Base-by-base conservation (phyloP, 495 filamentous ascomycete genomes). In the Eremomyces bilateralis region DNA sequence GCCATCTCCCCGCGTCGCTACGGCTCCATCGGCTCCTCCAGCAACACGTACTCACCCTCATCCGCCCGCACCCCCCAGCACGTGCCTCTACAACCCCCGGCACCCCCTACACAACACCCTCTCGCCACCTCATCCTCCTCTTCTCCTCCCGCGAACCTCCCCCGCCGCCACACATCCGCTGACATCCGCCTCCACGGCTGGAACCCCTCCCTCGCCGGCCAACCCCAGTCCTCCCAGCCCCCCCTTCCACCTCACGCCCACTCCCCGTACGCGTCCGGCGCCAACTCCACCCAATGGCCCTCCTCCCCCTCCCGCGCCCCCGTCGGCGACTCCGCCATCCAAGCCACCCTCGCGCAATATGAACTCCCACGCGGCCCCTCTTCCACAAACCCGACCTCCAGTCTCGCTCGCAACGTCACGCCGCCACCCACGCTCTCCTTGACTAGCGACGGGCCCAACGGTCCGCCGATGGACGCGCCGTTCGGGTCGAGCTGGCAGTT, bases 161-260 rank as follows among this genome's bases (percentile, higher is more conserved):
- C 73, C 20, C 73, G 88, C 15, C 72, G 88, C 29, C 88, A 97
- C 53, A 97, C 88, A 1, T 88, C 85, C 31, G 88, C 88, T 35
- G 88, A 97, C 45, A 95, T 97, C 43, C 78, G 88, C 20, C 71
- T 78, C 27, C 76, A 78, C 43, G 80, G 80, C 34, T 94, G 88
- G 88, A 72, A 76, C 43, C 45, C 2, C 39, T 40, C 11, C 17
- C 28, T 2, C 20, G 37, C 2, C 32, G 34, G 16, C 39, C 24
- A 8, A 8, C 24, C 13, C 30, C 6, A 32, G 10, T 6, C 30
- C 30, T 16, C 15, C 10, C 30, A 32, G 30, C 8, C 30, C 30
- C 6, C 8, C 18, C 10, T 16, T 32, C 10, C 31, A 36, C 38
- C 34, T 28, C 37, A 55, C 20, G 65, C 60, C 29, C 63, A 64